Base-by-base conservation (phyloP, 305 asterid species). In the Fraxinus platypoda region DNA sequence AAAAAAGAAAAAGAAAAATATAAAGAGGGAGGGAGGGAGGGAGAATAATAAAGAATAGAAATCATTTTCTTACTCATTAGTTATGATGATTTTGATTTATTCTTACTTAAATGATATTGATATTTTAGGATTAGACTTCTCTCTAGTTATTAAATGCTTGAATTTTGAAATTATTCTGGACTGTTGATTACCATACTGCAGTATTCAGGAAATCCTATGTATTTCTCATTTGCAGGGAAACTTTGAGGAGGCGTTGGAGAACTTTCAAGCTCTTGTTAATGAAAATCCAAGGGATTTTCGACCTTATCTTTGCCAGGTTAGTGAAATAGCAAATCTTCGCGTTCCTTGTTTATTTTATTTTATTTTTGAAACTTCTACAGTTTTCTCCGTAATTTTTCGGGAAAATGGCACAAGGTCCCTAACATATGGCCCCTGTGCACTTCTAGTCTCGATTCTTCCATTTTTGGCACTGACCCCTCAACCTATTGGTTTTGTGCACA, bases 271-370 rank as follows among this genome's bases (percentile, higher is more conserved):
- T 80, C 97, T 95, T 81, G 86, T 94, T 59, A 86, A 88, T 79
- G 98, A 93, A 85, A 95, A 95, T 84, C 97, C 98, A 21, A 89
- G 96, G 86, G 99, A 93, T 85, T 95, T 94, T 75, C 95, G 97
- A 75, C 99, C 98, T 68, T 95, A 93, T 79, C 90, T 94, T 66
- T 95, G 97, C 89, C 98, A 93, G 96, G 98, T 92, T 78, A 85
- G 81, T 75, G 41, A 68, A 52, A 30, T 57, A 26, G 77, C 30
- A 4, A 8, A 75, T 35, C 71, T 37, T 19, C 34, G 2, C 2
- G 21, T 64, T 80, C 6, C 70, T 25, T 43, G 30, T 81, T 78
- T 64, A 64, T 73, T 37, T 72, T 75, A 2, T 72, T 73, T 84
- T 33, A 13, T 38, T 70, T 77, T 43, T 25, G 75, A 11, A 75